Evolutionary conservation across 192 early-diverging fungal genomes (phyloP).

Genomic region (Coemansia sp.): DNA sequence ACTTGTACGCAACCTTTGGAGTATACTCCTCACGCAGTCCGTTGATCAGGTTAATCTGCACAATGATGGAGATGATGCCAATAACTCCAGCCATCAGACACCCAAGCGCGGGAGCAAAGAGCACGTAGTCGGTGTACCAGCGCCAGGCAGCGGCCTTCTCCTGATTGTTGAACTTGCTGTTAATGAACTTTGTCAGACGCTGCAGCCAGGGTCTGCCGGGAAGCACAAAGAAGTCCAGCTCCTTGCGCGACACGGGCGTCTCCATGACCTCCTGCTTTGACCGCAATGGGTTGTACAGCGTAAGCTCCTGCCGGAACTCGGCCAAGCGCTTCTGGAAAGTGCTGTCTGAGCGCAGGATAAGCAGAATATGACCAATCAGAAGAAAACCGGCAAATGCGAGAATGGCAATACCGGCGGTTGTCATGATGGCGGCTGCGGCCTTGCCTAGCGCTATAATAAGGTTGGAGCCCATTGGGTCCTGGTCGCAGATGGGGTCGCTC

Average conservation of each 20-base stretch:
- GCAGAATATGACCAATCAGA: slow-evolving; percentile 8
- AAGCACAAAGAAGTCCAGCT: slow-evolving; percentile 44
- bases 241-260: slow-evolving; percentile 32
- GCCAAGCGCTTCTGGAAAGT: slow-evolving; percentile 23
- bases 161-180: slow-evolving; percentile 19
- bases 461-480: slow-evolving; percentile 30
- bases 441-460: slow-evolving; percentile 22
- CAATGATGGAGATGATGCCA: slow-evolving; percentile 25
- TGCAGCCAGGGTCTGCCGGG: slow-evolving; percentile 33
- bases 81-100: slow-evolving; percentile 46
- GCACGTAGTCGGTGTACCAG: slow-evolving; percentile 50
- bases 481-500: slow-evolving; percentile 23
- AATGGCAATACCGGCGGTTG: slow-evolving; percentile 22
- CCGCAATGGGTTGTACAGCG: slow-evolving; percentile 17
- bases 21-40: slow-evolving; percentile 30
- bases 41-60: slow-evolving; percentile 42
- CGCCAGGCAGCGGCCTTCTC: slow-evolving; percentile 41
- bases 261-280: slow-evolving; percentile 13
- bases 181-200: slow-evolving; percentile 15
- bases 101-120: slow-evolving; percentile 45
- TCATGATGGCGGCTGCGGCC: slow-evolving; percentile 17
- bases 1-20: slow-evolving; percentile 23
- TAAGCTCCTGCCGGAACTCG: slow-evolving; percentile 38
- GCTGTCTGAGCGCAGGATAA: slow-evolving; percentile 8
- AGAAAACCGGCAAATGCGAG: slow-evolving; percentile 21